Evolutionary conservation across 768 basidiomycete species (phyloP).

Genomic region (Boletus sensibilis): DNA sequence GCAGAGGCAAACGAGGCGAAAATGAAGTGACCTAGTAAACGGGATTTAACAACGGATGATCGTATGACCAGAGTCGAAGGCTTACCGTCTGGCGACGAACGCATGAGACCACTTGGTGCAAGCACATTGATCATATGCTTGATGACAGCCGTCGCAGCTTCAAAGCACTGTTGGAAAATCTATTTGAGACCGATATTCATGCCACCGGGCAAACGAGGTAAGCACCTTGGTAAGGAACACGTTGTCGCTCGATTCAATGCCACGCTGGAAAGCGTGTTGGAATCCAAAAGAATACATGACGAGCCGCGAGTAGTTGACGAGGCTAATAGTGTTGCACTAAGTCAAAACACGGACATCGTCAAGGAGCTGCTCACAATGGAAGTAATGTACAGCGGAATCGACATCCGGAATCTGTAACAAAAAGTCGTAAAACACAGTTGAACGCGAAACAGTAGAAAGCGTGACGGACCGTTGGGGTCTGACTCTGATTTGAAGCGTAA

Average conservation of each 20-base stretch:
- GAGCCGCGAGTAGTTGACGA: slow-evolving; percentile 72
- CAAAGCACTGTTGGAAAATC: slow-evolving; percentile 47
- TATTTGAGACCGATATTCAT: background rate
- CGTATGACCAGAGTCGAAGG: background rate
- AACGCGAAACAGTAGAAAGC: too few species aligned
- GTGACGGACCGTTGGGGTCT: slow-evolving; percentile 50
- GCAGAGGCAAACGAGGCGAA: slow-evolving; percentile 82
- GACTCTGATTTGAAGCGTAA: slow-evolving; percentile 57
- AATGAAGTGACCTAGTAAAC: slow-evolving; percentile 60
- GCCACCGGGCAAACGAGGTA: background rate
- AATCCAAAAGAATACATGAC: slow-evolving; percentile 89
- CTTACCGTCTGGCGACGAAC: slow-evolving; percentile 74
- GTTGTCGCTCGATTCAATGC: slow-evolving; percentile 58
- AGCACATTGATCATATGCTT: slow-evolving; percentile 62
- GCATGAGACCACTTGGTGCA: slow-evolving; percentile 72
- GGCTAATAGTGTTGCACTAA: slow-evolving; percentile 38
- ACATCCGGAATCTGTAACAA: slow-evolving; percentile 50
- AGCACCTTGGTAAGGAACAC: slow-evolving; percentile 66
- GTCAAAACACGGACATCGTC: background rate
- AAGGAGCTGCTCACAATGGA: slow-evolving; percentile 63
- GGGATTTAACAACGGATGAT: background rate
- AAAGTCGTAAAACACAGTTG: background rate
- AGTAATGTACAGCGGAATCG: slow-evolving; percentile 63
- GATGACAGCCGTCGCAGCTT: slow-evolving; percentile 67
- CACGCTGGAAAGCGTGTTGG: slow-evolving; percentile 76